These are phyloP conservation scores for Tolypocladium paradoxum DNA, from an alignment of 2,329 filamentous ascomycete genomes.

Conservation along the genomic window DNA sequence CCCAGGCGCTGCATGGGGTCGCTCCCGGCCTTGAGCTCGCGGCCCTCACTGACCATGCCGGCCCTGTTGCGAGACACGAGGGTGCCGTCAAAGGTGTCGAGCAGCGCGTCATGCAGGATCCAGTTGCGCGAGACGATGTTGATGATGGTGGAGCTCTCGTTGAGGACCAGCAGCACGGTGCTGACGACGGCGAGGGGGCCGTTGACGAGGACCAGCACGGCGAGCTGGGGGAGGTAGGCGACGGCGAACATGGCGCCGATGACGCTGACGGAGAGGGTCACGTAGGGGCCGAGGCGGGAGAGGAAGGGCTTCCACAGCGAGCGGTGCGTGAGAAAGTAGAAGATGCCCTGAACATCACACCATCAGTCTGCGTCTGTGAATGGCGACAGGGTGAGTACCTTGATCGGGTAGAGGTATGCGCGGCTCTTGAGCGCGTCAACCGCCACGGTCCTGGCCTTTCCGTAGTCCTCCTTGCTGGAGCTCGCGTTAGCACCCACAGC, in stretches of 20 bases:
- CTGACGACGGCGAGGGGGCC: slow-evolving; percentile 71
- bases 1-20: slow-evolving; percentile 48
- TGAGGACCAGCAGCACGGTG: slow-evolving; percentile 57
- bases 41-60: slow-evolving; percentile 60
- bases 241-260: slow-evolving; percentile 77
- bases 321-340: slow-evolving; percentile 46
- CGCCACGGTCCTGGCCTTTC: slow-evolving; percentile 52
- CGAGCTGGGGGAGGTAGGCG: slow-evolving; percentile 76
- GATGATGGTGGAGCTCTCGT: slow-evolving; percentile 48
- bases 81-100: slow-evolving; percentile 82
- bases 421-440: slow-evolving; percentile 62
- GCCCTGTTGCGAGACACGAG: slow-evolving; percentile 40
- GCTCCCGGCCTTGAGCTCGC: slow-evolving; percentile 55
- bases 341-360: slow-evolving; percentile 35
- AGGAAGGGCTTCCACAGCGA: slow-evolving; percentile 49
- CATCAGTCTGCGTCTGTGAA: background rate
- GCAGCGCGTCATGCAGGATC: slow-evolving; percentile 68
- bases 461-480: slow-evolving; percentile 56
- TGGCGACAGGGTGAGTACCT: slow-evolving; percentile 10
- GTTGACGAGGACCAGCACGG: slow-evolving; percentile 72
- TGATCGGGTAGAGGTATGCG: slow-evolving; percentile 80
- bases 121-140: slow-evolving; percentile 54
- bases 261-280: slow-evolving; percentile 62
- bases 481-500: background rate
- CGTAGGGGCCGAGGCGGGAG: slow-evolving; percentile 45